Base-by-base conservation (phyloP, 2,329 filamentous ascomycete species). In the Calonectria fujianensis region DNA sequence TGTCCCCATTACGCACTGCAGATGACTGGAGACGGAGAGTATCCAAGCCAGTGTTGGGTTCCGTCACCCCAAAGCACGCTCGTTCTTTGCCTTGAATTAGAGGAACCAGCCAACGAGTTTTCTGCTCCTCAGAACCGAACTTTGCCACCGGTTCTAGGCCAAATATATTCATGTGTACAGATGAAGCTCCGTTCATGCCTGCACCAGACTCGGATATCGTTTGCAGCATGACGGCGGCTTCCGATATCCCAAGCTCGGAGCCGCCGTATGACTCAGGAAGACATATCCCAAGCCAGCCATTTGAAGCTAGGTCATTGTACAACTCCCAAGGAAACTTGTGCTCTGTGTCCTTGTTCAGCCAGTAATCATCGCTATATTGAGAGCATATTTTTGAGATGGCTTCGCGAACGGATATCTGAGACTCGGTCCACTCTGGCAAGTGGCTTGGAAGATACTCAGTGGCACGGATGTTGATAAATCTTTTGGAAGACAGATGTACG, bases 21-120 rank as follows among this genome's bases (percentile, higher is more conserved):
- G 32, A 50, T 3, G 75, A 75, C 52, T 73, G 70, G 2, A 75
- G 54, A 4, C 70, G 63, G 2, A 75, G 37, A 13, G 75, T 75
- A 31, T 76, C 73, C n/a, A 76, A 50, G 4, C 73, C 72, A 0
- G 94, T 93, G 76, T 96, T 93, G 0, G 94, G 94, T 82, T 96
- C 95, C n/a, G 94, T 76, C 4, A 76, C 75, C 4, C 69, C 75
- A 29, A 76, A 74, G 66, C 73, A 76, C 1, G 70, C 70, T 13
- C 75, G 74, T 37, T 73, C 61, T 31, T 73, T 67, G 18, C 74
- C 70, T n/a, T 63, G 51, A 7, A 75, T 70, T 3, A 75, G 66
- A 1, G 67, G 61, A 13, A 64, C 32, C 31, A 75, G 52, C 59
- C 59, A 70, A 16, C 70, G 66, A 10, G 70, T 7, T 18, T 70